A percentile compares a stretch with the other conserved stretches of the same genome.
Conservation (phyloP, 2,329 filamentous ascomycete species). For the Huntiella abstrusa region DNA sequence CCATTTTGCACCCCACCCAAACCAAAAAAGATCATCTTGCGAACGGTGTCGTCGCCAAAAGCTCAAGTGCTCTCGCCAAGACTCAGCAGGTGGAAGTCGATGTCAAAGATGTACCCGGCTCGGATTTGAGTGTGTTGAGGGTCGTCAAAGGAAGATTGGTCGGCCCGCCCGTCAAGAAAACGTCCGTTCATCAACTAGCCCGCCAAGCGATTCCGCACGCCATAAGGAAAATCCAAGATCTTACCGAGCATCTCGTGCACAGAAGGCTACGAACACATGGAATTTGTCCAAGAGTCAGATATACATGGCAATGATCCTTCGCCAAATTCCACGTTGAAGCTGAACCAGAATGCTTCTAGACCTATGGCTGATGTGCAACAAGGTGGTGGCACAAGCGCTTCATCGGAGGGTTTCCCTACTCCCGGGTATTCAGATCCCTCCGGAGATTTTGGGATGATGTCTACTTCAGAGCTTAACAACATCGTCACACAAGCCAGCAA, state of each 20-base stretch:
- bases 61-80: conserved; percentile 17
- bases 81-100: conserved; percentile 11
- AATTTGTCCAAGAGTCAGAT: neutral
- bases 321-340: neutral
- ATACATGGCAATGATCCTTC: neutral
- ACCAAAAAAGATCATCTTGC: conserved; percentile 18
- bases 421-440: neutral
- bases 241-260: neutral
- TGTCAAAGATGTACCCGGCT: conserved; percentile 18
- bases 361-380: neutral
- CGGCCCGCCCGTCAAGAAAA: conserved; percentile 15
- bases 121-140: conserved; percentile 15
- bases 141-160: conserved; percentile 18
- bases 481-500: neutral
- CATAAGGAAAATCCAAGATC: neutral
- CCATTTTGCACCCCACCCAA: conserved; percentile 15
- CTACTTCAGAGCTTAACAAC: neutral
- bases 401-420: conserved; percentile 2
- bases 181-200: neutral
- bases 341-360: neutral
- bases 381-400: neutral
- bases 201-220: neutral
- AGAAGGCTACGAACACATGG: neutral
- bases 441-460: neutral
- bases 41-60: conserved; percentile 19